Base-by-base conservation (phyloP, 352 stramenopile species). In the Phytophthora foliorum region DNA sequence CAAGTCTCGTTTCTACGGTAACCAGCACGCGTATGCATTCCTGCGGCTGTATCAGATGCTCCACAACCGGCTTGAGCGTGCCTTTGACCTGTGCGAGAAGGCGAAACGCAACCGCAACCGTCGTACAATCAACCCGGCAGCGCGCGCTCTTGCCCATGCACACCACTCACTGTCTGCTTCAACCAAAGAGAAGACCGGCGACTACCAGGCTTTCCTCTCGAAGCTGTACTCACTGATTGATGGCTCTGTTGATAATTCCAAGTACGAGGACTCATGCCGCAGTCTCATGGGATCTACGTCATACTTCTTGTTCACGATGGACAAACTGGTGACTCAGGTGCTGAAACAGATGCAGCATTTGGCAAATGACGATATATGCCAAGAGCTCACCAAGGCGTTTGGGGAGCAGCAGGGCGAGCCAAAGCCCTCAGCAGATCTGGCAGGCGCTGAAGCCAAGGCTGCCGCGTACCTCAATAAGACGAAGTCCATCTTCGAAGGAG, bases 301-400 rank as follows among this genome's bases (percentile, higher is more conserved):
- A 4, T 98, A 97, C 64, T 94, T 97, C 44, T 60, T 98, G 34
- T 98, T 97, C 68, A 98, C 92, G 7, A 93, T 98, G 79, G 92
- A 98, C 65, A 97, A 97, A 63, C 75, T 98, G 27, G 86, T 97
- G 59, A 72, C 84, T 13, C 77, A 85, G 13, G 78, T 97, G 45
- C 80, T 96, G 36, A 97, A 97, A 77, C 91, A 97, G 57, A 92
- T 97, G 84, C 90, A 97, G 69, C 80, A 93, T 56, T 45, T 97
- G 48, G 82, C 86, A 11, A 90, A 80, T 24, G 89, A 97, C 65
- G 87, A 95, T 34, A 92, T 82, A 14, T 92, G 84, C 55, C 80
- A 91, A 63, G 86, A 94, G 51, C 67, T 96, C n/a, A 75, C 82
- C 24, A 92, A 91, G 75, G 69, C 89, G 11, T 95, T 93, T 69